These are phyloP conservation scores for Leptographium flavum DNA, from an alignment of 2,329 filamentous ascomycete genomes.

Conservation along the genomic window DNA sequence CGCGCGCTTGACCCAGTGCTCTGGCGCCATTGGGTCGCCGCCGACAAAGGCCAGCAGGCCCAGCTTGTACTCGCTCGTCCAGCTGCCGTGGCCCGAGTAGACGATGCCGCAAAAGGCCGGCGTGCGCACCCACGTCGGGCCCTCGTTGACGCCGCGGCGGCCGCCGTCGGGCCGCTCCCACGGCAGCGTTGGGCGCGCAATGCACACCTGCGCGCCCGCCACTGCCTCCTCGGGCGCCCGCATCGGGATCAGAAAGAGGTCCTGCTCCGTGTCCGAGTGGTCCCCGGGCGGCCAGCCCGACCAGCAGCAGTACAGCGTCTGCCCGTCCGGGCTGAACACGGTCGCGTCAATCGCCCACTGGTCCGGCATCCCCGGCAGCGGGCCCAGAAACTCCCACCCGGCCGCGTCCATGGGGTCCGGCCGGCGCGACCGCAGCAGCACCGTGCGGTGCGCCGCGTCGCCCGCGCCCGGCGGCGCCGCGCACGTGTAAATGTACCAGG, in stretches of 20 bases:
- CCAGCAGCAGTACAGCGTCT: slow-evolving; percentile 11
- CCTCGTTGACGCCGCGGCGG: slow-evolving; percentile 12
- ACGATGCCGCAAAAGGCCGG: slow-evolving; percentile 11
- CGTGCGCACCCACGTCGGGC: slow-evolving; percentile 11
- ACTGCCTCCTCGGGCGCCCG: slow-evolving; percentile 10
- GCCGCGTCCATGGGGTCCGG: slow-evolving; percentile 1
- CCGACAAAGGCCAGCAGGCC: slow-evolving; percentile 8
- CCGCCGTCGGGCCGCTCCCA: slow-evolving; percentile 12
- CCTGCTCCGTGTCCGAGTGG: slow-evolving; percentile 10
- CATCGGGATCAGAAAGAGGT: slow-evolving; percentile 12
- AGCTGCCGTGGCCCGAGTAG: slow-evolving; percentile 12
- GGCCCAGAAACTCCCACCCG: slow-evolving; percentile 11
- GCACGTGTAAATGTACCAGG: slow-evolving; percentile 36
- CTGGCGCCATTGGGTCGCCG: slow-evolving; percentile 8
- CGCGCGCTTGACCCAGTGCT: slow-evolving; percentile 6
- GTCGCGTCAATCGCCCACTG: slow-evolving; percentile 13
- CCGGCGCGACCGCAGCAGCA: neutral
- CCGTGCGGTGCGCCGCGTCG: slow-evolving; percentile 6
- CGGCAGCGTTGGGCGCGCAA: slow-evolving; percentile 7
- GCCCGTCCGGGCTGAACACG: slow-evolving; percentile 5
- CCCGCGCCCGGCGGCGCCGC: slow-evolving; percentile 3
- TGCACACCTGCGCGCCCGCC: slow-evolving; percentile 7
- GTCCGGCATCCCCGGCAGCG: slow-evolving; percentile 11
- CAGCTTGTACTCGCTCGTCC: slow-evolving; percentile 13
- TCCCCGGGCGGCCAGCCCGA: slow-evolving; percentile 12